phyloP scores from a whole-genome alignment of 192 early-diverging fungal species.

The Coemansia sp. region DNA sequence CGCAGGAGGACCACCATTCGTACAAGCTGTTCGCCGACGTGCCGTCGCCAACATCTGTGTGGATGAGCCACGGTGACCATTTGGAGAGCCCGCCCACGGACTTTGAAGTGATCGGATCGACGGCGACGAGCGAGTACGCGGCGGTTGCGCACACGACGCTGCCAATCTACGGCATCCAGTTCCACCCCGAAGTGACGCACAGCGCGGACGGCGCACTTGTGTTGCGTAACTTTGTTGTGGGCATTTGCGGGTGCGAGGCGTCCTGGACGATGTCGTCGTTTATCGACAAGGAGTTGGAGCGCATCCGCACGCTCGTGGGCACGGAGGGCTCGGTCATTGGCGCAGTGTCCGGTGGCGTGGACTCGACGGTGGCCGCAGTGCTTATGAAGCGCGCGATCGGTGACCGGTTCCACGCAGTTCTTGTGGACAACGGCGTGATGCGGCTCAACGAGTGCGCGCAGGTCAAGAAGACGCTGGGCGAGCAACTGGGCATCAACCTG shows the following conservation, averaged over 20 bases:
- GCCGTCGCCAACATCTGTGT: slow-evolving; percentile 65
- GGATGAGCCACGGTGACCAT: slow-evolving; percentile 99
- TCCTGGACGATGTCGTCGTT: slow-evolving; percentile 98
- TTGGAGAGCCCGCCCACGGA: slow-evolving; percentile 74
- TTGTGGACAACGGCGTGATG: slow-evolving; percentile 99
- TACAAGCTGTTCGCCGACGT: slow-evolving; percentile 72
- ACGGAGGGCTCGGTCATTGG: slow-evolving; percentile 91
- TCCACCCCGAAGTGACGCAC: slow-evolving; percentile 99
- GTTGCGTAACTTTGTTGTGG: slow-evolving; percentile 91
- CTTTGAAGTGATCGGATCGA: slow-evolving; percentile 85
- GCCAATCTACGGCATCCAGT: slow-evolving; percentile 93
- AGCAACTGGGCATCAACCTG: slow-evolving; percentile 95
- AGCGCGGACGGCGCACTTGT: slow-evolving; percentile 79
- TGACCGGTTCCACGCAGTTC: slow-evolving; percentile 95
- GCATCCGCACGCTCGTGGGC: slow-evolving; percentile 89
- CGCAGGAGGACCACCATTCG: slow-evolving; percentile 63
- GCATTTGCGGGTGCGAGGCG: slow-evolving; percentile 78
- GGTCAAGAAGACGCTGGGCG: slow-evolving; percentile 80
- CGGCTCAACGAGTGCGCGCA: slow-evolving; percentile 90
- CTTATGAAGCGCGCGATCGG: slow-evolving; percentile 98
- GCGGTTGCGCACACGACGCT: slow-evolving; percentile 81
- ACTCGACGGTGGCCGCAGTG: slow-evolving; percentile 93
- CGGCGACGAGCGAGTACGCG: slow-evolving; percentile 84
- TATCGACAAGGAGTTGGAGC: slow-evolving; percentile 95
- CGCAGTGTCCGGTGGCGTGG: slow-evolving; percentile 96